Conservation (phyloP, 1,284 basidiomycete species). For the Waitea zeae region DNA sequence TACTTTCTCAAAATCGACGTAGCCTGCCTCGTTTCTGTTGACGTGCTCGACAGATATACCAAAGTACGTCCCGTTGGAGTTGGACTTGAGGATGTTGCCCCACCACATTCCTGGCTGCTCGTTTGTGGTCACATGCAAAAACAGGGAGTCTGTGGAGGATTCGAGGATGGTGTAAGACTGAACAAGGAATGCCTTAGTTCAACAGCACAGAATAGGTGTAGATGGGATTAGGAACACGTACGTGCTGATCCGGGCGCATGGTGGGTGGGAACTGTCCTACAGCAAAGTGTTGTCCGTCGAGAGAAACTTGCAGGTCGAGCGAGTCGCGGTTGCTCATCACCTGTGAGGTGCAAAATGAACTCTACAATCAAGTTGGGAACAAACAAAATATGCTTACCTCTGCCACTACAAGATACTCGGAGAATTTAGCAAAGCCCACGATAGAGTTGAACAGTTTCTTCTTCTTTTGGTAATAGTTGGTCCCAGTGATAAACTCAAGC, state of each 20-base stretch:
- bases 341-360: too few species aligned
- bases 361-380: too few species aligned
- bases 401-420: conserved; percentile 88
- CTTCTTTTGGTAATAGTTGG: conserved; percentile 57
- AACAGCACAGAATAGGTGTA: conserved; percentile 2
- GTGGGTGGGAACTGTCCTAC: conserved; percentile 79
- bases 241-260: conserved; percentile 78
- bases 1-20: conserved; percentile 98
- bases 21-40: conserved; percentile 78
- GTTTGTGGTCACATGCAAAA: conserved; percentile 91
- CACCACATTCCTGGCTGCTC: conserved; percentile 58
- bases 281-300: conserved; percentile 79
- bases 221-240: too few species aligned
- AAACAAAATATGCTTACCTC: too few species aligned
- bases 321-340: conserved; percentile 38
- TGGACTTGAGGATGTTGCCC: conserved; percentile 91
- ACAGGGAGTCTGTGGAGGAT: conserved; percentile 84
- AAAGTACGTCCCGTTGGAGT: conserved; percentile 97
- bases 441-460: conserved; percentile 72
- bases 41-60: conserved; percentile 75
- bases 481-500: conserved; percentile 67
- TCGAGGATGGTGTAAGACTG: conserved; percentile 91
- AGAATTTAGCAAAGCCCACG: conserved; percentile 93
- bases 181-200: background rate
- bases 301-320: conserved; percentile 77